Evolutionary conservation across 2,329 filamentous ascomycete species (phyloP), one percentile per base, ranked within the genome.

Genomic region (Diaporthe sp.): DNA sequence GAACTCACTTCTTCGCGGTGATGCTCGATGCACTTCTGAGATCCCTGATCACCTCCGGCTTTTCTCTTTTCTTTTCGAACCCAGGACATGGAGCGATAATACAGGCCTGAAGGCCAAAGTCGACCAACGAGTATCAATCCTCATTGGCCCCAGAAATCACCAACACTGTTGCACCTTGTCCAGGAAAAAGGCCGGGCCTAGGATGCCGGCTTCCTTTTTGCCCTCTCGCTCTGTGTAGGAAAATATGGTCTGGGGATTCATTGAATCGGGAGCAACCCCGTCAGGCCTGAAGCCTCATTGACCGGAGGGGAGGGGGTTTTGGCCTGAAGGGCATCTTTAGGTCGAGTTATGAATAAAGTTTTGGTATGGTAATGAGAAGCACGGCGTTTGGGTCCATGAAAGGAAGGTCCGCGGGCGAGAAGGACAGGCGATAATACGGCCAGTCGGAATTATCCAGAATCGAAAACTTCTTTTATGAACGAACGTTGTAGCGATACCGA

Each of bases 321-420:
- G 34, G n/a, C n/a, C 49, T 42, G 49, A 22, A 8, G n/a, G 8
- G 28, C 34, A 31, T 17, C 49, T 39, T 42, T 10, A 9, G 15
- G 34, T 51, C 31, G 8, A 55, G 22, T 53, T 39, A 42, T 42
- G n/a, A 39, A 49, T 69, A 31, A 69, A 65, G 17, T 42, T 42
- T 34, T 46, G 58, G 46, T 22, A 65, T 28, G 44, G 15, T 37
- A 72, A n/a, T 58, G 58, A 73, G 37, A 59, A 65, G 71, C 58
- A 73, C 22, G 71, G 71, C 71, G 71, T 73, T 73, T 55, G 49
- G 71, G 39, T 65, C 57, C 59, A 37, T 39, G 19, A 34, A 59
- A 49, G 37, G 39, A 25, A 59, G 28, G 28, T 13, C 15, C 22
- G 44, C 31, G 6, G 28, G 46, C 15, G 46, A 25, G 13, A 37